A percentile compares a stretch with the other conserved stretches of the same genome.
phyloP scores from a whole-genome alignment of 2,329 filamentous ascomycete species.

The Fusarium mundagurra region DNA sequence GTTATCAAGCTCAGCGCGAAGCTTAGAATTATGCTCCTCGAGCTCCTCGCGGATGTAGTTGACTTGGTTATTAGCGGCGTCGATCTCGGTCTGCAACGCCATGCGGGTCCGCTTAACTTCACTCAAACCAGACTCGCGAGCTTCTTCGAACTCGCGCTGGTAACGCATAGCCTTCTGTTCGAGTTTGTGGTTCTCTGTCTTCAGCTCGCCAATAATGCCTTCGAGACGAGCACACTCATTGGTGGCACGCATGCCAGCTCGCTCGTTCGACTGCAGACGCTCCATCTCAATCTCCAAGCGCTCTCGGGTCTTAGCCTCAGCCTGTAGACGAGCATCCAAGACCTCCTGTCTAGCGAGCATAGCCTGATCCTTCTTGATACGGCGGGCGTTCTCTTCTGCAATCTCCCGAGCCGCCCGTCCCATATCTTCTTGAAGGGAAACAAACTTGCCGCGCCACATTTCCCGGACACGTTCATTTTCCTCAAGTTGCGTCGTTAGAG shows the following conservation, averaged over 20 bases:
- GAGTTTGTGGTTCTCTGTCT: conserved; percentile 75
- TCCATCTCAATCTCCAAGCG: conserved; percentile 74
- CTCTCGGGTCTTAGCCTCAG: conserved; percentile 76
- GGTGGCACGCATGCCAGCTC: conserved; percentile 71
- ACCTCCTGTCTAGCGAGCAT: conserved; percentile 82
- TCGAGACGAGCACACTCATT: conserved; percentile 71
- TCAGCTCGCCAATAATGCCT: conserved; percentile 62
- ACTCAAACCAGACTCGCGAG: conserved; percentile 78
- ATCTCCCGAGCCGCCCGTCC: conserved; percentile 80
- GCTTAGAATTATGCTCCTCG: conserved; percentile 78
- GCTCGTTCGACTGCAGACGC: conserved; percentile 70
- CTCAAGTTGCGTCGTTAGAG: conserved; percentile 80
- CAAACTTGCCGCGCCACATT: conserved; percentile 83
- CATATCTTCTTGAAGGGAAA: conserved; percentile 89
- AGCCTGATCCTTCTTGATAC: conserved; percentile 81
- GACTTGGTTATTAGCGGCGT: conserved; percentile 85
- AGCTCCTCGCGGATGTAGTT: conserved; percentile 84
- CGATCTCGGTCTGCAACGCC: conserved; percentile 82
- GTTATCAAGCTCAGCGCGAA: conserved; percentile 80
- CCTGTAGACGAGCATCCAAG: conserved; percentile 79
- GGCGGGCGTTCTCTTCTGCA: conserved; percentile 81
- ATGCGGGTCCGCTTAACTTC: conserved; percentile 85
- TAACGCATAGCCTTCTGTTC: conserved; percentile 74
- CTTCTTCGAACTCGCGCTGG: conserved; percentile 86
- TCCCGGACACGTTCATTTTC: conserved; percentile 88